phyloP scores from a whole-genome alignment of 768 basidiomycete genomes.

The Hericium alpestre region DNA sequence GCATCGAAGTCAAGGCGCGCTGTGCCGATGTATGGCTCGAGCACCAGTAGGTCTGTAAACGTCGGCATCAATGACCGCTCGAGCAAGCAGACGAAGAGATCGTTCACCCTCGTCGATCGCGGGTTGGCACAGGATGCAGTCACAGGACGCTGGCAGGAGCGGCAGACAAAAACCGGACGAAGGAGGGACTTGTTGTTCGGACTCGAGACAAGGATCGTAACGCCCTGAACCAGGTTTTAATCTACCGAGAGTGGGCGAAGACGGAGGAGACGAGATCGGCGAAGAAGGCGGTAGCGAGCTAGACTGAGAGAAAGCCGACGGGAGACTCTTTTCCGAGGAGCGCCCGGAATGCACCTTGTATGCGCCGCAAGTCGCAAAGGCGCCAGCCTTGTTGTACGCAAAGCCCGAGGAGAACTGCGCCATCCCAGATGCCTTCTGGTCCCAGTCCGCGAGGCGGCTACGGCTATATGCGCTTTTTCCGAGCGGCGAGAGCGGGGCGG shows the following conservation, averaged over 20 bases:
- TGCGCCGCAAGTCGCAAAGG: neutral
- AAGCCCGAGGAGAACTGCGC: neutral
- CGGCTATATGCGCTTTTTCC: neutral
- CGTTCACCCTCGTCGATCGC: no score
- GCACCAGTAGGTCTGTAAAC: no score
- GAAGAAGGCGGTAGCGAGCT: neutral
- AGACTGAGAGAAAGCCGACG: neutral
- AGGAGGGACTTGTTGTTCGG: no score
- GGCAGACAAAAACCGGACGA: no score
- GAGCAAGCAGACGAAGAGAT: no score
- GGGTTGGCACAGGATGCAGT: no score
- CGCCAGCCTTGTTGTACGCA: neutral
- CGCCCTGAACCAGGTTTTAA: neutral
- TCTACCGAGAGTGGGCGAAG: neutral
- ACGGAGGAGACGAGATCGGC: neutral
- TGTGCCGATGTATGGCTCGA: no score
- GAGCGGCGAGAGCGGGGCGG: neutral
- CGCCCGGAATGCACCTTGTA: no score
- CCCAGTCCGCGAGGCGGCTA: neutral
- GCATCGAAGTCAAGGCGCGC: no score
- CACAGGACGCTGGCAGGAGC: no score
- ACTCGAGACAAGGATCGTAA: neutral
- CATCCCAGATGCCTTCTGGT: neutral
- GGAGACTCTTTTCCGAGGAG: no score
- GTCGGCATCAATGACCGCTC: no score